Evolutionary conservation across 2,329 filamentous ascomycete genomes (phyloP).

Genomic region (Pestalotiopsis sp.): DNA sequence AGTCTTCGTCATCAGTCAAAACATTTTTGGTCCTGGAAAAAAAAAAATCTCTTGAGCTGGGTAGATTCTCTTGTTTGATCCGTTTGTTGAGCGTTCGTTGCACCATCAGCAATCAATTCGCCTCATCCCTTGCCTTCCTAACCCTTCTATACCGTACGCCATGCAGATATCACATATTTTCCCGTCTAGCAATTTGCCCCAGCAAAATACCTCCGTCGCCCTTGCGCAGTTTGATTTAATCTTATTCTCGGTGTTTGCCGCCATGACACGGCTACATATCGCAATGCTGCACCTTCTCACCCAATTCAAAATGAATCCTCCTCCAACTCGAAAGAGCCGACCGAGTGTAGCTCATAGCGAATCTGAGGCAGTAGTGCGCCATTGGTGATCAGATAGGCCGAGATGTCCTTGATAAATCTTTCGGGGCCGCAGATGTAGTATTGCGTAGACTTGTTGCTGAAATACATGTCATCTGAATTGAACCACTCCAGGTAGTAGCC

Average conservation of each 20-base stretch:
- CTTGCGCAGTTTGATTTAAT: neutral
- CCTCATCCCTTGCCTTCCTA: neutral
- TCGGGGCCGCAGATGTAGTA: slow-evolving; percentile 60
- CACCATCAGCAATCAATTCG: neutral
- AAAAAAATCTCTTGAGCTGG: neutral
- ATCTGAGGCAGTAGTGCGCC: slow-evolving; percentile 34
- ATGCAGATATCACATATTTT: neutral
- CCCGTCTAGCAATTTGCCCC: neutral
- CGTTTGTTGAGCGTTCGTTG: neutral
- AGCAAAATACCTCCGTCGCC: neutral
- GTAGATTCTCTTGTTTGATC: neutral
- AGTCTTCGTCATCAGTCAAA: neutral
- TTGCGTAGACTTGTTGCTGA: slow-evolving; percentile 48
- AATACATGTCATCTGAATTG: slow-evolving; percentile 45
- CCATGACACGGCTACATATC: too few relatives aligned
- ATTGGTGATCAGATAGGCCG: slow-evolving; percentile 42
- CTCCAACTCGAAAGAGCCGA: slow-evolving; percentile 16
- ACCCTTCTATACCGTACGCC: neutral
- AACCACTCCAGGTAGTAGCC: slow-evolving; percentile 51
- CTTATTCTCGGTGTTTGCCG: too few relatives aligned
- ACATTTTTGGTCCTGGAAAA: neutral
- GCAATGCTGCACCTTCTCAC: too few relatives aligned
- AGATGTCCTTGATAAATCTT: slow-evolving; percentile 56
- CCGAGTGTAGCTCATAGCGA: slow-evolving; percentile 15
- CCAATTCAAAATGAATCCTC: neutral